phyloP scores from a whole-genome alignment of 805 yeast genomes.

The Candida ascalaphidarum region DNA sequence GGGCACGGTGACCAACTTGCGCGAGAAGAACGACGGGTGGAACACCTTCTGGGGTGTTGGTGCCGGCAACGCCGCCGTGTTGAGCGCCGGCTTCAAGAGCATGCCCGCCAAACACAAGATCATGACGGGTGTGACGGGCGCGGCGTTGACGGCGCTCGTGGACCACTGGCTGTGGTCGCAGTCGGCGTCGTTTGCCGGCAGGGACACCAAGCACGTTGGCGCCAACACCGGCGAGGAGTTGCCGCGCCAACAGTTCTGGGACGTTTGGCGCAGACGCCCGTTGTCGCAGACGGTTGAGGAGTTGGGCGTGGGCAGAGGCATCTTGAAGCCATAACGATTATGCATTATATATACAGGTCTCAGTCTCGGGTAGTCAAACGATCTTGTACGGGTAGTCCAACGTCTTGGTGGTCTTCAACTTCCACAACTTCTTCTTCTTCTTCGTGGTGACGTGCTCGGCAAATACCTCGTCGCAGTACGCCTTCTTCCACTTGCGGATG shows the following conservation, averaged over 20 bases:
- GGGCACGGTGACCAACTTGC: slow-evolving; percentile 46
- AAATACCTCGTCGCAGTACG: slow-evolving; percentile 68
- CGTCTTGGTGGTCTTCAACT: too few relatives aligned
- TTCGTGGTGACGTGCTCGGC: slow-evolving; percentile 78
- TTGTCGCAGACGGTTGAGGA: slow-evolving; percentile 70
- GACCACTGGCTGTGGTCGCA: slow-evolving; percentile 36
- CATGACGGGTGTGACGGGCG: slow-evolving; percentile 32
- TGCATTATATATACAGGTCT: too few relatives aligned
- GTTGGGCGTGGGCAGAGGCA: slow-evolving; percentile 63
- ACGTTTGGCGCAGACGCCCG: slow-evolving; percentile 72
- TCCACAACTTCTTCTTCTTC: slow-evolving; percentile 80
- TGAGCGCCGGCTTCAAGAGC: slow-evolving; percentile 34
- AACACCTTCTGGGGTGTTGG: slow-evolving; percentile 61
- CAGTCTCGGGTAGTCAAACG: not conserved
- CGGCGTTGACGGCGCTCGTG: slow-evolving; percentile 25
- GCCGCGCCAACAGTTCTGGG: slow-evolving; percentile 62
- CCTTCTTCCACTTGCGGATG: slow-evolving; percentile 39
- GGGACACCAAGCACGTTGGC: slow-evolving; percentile 27
- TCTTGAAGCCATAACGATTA: slow-evolving; percentile 26
- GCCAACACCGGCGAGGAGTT: slow-evolving; percentile 29
- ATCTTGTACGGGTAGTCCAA: slow-evolving; percentile 80
- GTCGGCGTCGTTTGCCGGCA: slow-evolving; percentile 28
- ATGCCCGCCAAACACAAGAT: slow-evolving; percentile 35
- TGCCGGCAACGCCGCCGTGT: slow-evolving; percentile 36
- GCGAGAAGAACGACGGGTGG: slow-evolving; percentile 55